phyloP scores from a whole-genome alignment of 768 basidiomycete species.

The Hygrophoropsis aurantiaca region DNA sequence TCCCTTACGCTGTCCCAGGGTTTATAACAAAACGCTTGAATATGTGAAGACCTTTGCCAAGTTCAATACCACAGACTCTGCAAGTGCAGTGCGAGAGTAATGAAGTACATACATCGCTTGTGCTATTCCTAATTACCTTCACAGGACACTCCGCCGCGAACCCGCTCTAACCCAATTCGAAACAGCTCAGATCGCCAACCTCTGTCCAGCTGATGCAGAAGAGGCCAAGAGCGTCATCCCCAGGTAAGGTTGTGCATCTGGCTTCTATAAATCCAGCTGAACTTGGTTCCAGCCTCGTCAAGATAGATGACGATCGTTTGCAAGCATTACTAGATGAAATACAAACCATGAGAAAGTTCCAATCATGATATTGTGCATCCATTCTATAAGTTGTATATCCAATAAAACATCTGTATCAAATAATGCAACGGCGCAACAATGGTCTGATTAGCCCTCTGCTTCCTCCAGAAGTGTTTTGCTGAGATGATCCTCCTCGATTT shows the following conservation, averaged over 20 bases:
- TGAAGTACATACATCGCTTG: slow-evolving; percentile 23
- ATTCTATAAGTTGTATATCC: neutral
- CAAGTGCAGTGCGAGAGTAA: slow-evolving; percentile 84
- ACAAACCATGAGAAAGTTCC: slow-evolving; percentile 88
- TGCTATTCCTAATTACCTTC: slow-evolving; percentile 1
- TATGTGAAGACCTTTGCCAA: slow-evolving; percentile 91
- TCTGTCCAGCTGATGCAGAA: slow-evolving; percentile 85
- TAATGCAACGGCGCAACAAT: too few species aligned
- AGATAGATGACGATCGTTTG: slow-evolving; percentile 84
- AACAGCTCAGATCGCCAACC: slow-evolving; percentile 88
- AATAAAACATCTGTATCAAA: neutral
- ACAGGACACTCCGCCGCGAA: slow-evolving; percentile 76
- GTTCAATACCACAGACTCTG: slow-evolving; percentile 83
- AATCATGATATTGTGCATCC: slow-evolving; percentile 68
- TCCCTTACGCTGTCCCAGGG: slow-evolving; percentile 41
- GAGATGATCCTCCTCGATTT: slow-evolving; percentile 35
- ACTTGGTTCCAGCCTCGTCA: slow-evolving; percentile 46
- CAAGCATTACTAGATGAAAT: slow-evolving; percentile 85
- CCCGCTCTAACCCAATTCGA: slow-evolving; percentile 85
- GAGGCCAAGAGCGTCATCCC: slow-evolving; percentile 92
- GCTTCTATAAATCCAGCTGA: neutral
- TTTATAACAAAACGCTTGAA: slow-evolving; percentile 90
- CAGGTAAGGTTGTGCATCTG: slow-evolving; percentile 48
- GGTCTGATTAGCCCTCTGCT: slow-evolving; percentile 44
- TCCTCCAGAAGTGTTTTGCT: slow-evolving; percentile 49